Evolutionary conservation across 495 filamentous ascomycete species (phyloP), one percentile per base, ranked within the genome.

Genomic region (Aspergillus ostianus): DNA sequence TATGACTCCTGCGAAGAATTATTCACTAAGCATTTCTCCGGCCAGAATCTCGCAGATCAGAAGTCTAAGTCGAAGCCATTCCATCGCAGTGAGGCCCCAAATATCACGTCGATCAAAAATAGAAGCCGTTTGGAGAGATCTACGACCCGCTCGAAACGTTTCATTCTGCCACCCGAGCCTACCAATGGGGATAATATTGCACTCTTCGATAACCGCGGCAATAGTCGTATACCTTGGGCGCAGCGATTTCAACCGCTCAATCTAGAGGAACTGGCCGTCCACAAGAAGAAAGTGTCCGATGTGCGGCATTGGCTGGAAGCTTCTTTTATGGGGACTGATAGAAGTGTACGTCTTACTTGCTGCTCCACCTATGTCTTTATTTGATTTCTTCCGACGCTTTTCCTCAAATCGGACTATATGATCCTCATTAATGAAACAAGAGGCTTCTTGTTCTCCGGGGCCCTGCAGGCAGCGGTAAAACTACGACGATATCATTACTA

Each of bases 391-490:
- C 20, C 23, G n/a, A 29, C 36, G 21, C 18, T 67, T 74, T 79
- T 57, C 62, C 21, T 20, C 30, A 49, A 6, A 49, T 19, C 18
- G 1, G 1, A 49, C 47, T 15, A 6, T 49, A 49, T 13, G n/a
- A 41, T 15, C 36, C 10, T 41, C 13, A 41, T 10, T 72, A 46
- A 73, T 53, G n/a, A 48, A 44, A 44, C 15, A 77, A 93, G 80
- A 83, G 87, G 68, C 67, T 97, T 44, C 81, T 98, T 46, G 77
- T 98, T 36, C 74, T 99, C 13, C 95, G 91, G 67, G 95, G 95
- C 15, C 85, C 91, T n/a, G 92, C 95, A 19, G 95, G 95, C 12
- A 86, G 87, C 23, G 95, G 93, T 8, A 99, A 99, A 72, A 97
- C 93, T 2, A 89, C 92, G 8, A 93, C 93, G 0, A 67, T 98